A percentile compares a stretch with the other conserved stretches of the same genome.
phyloP scores from a whole-genome alignment of 805 yeast genomes.

The Starmera caribaea region DNA sequence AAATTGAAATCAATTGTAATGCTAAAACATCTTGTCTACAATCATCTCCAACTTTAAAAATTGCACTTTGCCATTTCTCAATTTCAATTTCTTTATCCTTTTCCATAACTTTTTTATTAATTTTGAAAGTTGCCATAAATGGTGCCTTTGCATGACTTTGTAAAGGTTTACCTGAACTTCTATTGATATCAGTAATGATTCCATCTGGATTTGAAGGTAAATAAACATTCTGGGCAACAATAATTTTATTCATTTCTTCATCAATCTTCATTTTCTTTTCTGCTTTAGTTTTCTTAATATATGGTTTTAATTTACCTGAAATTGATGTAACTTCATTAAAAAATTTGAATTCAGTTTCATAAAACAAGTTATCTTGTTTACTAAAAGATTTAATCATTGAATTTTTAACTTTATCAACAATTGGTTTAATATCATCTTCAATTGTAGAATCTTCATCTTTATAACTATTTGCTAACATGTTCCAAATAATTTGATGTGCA shows the following conservation, averaged over 20 bases:
- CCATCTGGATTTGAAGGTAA: slow-evolving; percentile 97
- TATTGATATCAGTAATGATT: slow-evolving; percentile 78
- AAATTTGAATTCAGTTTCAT: slow-evolving; percentile 77
- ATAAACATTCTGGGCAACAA: slow-evolving; percentile 74
- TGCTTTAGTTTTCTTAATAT: slow-evolving; percentile 85
- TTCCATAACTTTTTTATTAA: slow-evolving; percentile 45
- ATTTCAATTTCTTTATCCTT: slow-evolving; percentile 31
- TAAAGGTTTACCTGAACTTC: slow-evolving; percentile 87
- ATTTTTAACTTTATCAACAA: slow-evolving; percentile 61
- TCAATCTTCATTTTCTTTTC: slow-evolving; percentile 95
- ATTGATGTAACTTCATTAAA: slow-evolving; percentile 88
- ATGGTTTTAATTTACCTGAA: slow-evolving; percentile 92
- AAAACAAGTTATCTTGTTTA: slow-evolving; percentile 52
- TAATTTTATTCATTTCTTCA: slow-evolving; percentile 81
- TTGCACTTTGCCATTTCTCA: slow-evolving; percentile 88
- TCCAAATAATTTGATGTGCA: slow-evolving; percentile 98
- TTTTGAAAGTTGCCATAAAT: slow-evolving; percentile 90
- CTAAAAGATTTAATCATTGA: slow-evolving; percentile 56
- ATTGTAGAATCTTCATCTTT: slow-evolving; percentile 78
- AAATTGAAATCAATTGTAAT: slow-evolving; percentile 81
- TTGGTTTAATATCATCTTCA: slow-evolving; percentile 79
- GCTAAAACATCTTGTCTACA: slow-evolving; percentile 97
- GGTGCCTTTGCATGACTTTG: slow-evolving; percentile 99
- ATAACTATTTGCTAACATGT: slow-evolving; percentile 87
- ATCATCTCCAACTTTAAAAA: slow-evolving; percentile 98